Percentiles rank a stretch among this genome's conserved stretches.
Evolutionary conservation across 2,329 filamentous ascomycete genomes (phyloP).

Genomic region (Microsporum canis): DNA sequence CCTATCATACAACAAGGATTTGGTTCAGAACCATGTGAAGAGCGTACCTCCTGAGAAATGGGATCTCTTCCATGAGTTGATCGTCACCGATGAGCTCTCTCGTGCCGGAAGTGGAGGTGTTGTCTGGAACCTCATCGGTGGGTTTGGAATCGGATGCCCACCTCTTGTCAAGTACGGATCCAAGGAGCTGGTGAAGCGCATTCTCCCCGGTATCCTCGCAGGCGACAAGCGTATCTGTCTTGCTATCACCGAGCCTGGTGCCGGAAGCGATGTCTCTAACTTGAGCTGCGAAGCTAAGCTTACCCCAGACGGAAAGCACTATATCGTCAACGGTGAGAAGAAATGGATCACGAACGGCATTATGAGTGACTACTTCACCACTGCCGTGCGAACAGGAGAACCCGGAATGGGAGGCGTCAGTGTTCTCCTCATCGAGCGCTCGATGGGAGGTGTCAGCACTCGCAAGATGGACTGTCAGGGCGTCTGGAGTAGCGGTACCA

Average conservation of each 20-base stretch:
- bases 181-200: conserved; percentile 71
- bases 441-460: conserved; percentile 73
- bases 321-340: conserved; percentile 99
- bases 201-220: conserved; percentile 74
- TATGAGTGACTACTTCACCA: conserved; percentile 96
- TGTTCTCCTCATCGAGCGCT: conserved; percentile 83
- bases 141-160: conserved; percentile 90
- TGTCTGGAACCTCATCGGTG: conserved; percentile 93
- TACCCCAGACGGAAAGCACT: conserved; percentile 91
- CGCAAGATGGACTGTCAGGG: conserved; percentile 97
- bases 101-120: conserved; percentile 81
- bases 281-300: conserved; percentile 92
- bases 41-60: conserved; percentile 77
- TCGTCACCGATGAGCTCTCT: conserved; percentile 88
- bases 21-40: conserved; percentile 59
- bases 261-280: conserved; percentile 89
- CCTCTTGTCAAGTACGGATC: conserved; percentile 86
- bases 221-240: conserved; percentile 97
- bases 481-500: conserved; percentile 89
- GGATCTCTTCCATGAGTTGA: conserved; percentile 97
- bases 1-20: conserved; percentile 61
- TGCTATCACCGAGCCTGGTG: conserved; percentile 93
- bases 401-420: conserved; percentile 87
- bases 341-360: conserved; percentile 99
- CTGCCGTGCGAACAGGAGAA: conserved; percentile 79